phyloP scores from a whole-genome alignment of 345 rosid genomes.

The Populus davidiana region DNA sequence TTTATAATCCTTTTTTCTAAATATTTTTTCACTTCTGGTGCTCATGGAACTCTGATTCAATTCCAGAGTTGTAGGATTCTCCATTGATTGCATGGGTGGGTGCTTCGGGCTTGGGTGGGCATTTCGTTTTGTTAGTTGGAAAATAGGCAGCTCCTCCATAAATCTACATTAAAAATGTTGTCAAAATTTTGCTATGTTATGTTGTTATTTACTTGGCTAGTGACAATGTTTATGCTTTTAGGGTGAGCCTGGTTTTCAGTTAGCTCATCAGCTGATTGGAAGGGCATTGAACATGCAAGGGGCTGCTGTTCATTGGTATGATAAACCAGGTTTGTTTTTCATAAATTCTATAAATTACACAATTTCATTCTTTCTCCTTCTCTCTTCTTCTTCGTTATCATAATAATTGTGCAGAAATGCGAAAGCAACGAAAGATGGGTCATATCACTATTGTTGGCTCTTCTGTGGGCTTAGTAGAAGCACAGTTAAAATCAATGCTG shows the following conservation, averaged over 20 bases:
- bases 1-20: not conserved
- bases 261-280: conserved; percentile 60
- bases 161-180: not conserved
- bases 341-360: not conserved
- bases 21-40: not conserved
- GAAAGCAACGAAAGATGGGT: conserved; percentile 94
- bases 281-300: conserved; percentile 68
- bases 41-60: not conserved
- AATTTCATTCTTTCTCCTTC: not conserved
- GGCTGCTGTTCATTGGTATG: conserved; percentile 92
- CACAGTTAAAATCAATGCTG: conserved; percentile 53
- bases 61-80: not conserved
- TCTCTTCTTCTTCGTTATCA: not conserved
- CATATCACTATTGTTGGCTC: conserved; percentile 83
- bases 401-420: conserved; percentile 54
- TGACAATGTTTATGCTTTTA: conserved; percentile 26
- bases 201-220: not conserved
- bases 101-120: not conserved
- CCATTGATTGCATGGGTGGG: not conserved
- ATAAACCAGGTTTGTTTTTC: conserved; percentile 74
- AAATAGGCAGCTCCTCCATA: not conserved
- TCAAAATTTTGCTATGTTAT: not conserved
- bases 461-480: conserved; percentile 62
- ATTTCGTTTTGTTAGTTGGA: not conserved
- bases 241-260: conserved; percentile 77